Base-by-base conservation (phyloP, 305 asterid species). In the Andrographis paniculata region DNA sequence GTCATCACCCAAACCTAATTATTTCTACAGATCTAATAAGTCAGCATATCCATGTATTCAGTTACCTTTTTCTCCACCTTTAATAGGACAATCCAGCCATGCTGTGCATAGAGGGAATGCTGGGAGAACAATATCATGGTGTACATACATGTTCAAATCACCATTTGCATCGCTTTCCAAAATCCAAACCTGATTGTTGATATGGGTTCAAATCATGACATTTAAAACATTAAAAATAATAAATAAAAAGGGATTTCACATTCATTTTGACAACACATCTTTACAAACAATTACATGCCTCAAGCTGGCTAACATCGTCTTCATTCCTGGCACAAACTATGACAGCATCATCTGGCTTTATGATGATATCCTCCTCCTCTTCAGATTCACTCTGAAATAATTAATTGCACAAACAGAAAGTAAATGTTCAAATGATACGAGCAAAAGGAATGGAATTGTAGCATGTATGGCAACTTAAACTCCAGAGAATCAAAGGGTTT, bases 91-190 rank as follows among this genome's bases (percentile, higher is more conserved):
- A 73, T 82, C 94, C 52, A 82, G 85, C 98, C 96, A 89, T 20
- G 96, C 84, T 15, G 84, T 74, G 70, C 98, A 82, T 0, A 85
- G 81, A 14, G 96, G 96, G 73, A 89, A 89, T 44, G 87, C 95
- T 38, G 94, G 96, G 55, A 89, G 74, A 59, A 82, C 72, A 45
- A 82, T 77, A 49, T 80, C 92, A 66, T 80, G 96, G 68, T 89
- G 98, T 19, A 76, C 87, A 68, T 76, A 86, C 76, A 80, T 65
- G 64, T 81, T 89, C 43, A 65, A 48, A 45, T 76, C 81, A 57
- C 62, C 70, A 54, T 55, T 65, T 18, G 70, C 45, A 24, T 77
- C 54, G 63, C 67, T 77, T 70, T 82, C 98, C 68, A 85, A 42
- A 53, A 89, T 69, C 93, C 94, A 85, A 17, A 89, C 82, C 96